Evolutionary conservation across 1,284 basidiomycete genomes (phyloP), one percentile per base, ranked within the genome.

Genomic region (Wolfiporia cocos): DNA sequence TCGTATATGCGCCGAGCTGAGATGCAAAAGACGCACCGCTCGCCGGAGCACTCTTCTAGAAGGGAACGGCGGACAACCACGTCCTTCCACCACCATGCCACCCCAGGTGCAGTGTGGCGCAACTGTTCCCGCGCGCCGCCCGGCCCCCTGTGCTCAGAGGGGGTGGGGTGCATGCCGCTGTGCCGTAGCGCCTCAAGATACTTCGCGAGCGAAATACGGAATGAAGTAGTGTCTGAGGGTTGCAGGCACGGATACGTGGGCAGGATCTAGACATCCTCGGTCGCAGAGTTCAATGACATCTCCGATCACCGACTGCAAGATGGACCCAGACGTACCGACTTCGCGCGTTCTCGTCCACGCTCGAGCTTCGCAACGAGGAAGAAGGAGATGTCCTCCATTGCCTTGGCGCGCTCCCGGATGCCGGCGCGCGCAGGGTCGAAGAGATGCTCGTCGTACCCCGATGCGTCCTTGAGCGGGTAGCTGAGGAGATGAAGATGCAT

Each of bases 11-110:
- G 31, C 30, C 38, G 37, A 10, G 11, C 26, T 23, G 3, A n/a
- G 34, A 34, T 34, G 17, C 28, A 34, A n/a, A 37, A 20, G 26
- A 49, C 54, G 40, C 44, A 76, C 74, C 67, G 66, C 38, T 71
- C 71, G n/a, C 74, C 74, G 24, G 58, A 51, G 50, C 73, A 76
- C 49, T 76, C 74, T 46, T 77, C 74, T 23, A 77, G 51, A 30
- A 75, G 48, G 7, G 74, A 76, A 50, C 71, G 76, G 28, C 74
- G 65, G 3, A 75, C 70, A 5, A 75, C 61, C 2, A 76, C 66
- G 41, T 74, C 70, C 51, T 66, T 71, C 74, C 74, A 76, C 74
- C 73, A 76, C 64, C 62, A 68, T 2, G 63, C 63, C 12, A 41
- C n/a, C n/a, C n/a, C n/a, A n/a, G n/a, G n/a, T n/a, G n/a, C n/a